phyloP scores from a whole-genome alignment of 495 filamentous ascomycete species.

The Penicillium riverlandense region DNA sequence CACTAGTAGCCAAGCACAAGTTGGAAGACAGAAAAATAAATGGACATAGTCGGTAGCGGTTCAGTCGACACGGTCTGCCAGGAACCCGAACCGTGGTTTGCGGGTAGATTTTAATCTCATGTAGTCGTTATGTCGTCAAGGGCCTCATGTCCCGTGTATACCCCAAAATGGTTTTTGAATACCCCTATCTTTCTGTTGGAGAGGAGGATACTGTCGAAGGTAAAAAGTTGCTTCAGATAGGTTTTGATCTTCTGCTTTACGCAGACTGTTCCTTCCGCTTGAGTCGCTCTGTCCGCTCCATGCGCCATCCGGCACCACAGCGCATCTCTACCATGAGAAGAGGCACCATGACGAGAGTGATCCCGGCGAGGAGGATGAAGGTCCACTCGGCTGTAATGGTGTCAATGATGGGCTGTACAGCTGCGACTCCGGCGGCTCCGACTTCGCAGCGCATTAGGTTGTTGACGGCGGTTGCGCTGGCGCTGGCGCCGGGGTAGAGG shows the following conservation, averaged over 20 bases:
- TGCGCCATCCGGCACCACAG: slow-evolving; percentile 39
- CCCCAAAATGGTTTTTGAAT: too few species aligned
- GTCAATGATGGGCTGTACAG: slow-evolving; percentile 56
- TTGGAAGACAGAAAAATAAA: too few species aligned
- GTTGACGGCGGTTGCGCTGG: slow-evolving; percentile 62
- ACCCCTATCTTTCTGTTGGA: too few species aligned
- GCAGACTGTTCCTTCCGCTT: slow-evolving; percentile 5
- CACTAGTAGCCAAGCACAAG: too few species aligned
- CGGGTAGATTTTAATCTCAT: too few species aligned
- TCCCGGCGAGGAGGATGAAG: slow-evolving; percentile 52
- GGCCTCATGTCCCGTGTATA: too few species aligned
- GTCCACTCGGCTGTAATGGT: slow-evolving; percentile 52
- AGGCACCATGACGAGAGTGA: slow-evolving; percentile 28
- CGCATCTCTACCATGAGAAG: slow-evolving; percentile 31
- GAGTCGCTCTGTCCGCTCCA: slow-evolving; percentile 21
- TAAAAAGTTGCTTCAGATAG: background rate
- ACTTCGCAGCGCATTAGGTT: slow-evolving; percentile 63
- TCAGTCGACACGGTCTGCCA: too few species aligned
- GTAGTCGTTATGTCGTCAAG: too few species aligned
- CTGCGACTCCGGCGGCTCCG: slow-evolving; percentile 57
- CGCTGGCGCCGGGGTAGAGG: slow-evolving; percentile 52
- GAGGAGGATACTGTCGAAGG: too few species aligned
- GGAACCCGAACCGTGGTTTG: too few species aligned
- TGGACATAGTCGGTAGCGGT: too few species aligned
- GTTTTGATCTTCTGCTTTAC: background rate